Evolutionary conservation across 192 early-diverging fungal species (phyloP).

Genomic region (Entomortierella lignicola): DNA sequence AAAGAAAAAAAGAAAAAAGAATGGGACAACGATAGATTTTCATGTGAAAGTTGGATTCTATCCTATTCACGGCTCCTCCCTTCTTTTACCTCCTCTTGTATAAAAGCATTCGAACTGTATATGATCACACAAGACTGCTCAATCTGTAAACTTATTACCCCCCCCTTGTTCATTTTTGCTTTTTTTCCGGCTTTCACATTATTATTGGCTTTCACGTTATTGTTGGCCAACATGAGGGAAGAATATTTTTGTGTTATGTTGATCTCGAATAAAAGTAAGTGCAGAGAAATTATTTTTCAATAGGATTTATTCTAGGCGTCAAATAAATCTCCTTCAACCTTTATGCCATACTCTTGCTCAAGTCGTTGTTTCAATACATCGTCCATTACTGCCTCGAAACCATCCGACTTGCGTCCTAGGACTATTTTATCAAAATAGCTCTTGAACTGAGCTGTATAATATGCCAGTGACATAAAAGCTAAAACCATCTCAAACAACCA

Average conservation of each 20-base stretch:
- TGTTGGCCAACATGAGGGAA: neutral
- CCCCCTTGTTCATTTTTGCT: neutral
- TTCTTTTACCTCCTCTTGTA: too few species aligned
- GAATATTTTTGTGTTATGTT: neutral
- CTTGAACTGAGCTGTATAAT: constrained; percentile 63
- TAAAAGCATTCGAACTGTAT: neutral
- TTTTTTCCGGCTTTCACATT: too few species aligned
- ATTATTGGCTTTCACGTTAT: too few species aligned
- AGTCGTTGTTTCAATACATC: constrained; percentile 72
- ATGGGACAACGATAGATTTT: neutral
- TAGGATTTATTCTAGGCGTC: constrained; percentile 62
- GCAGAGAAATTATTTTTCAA: neutral
- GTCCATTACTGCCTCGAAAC: constrained; percentile 84
- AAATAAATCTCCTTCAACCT: constrained; percentile 81
- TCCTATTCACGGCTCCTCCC: too few species aligned
- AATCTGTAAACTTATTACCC: neutral
- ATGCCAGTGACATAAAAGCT: constrained; percentile 67
- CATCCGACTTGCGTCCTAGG: constrained; percentile 44
- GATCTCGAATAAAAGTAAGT: neutral
- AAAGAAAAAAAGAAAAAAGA: neutral
- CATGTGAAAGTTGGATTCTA: neutral
- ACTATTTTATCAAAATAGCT: constrained; percentile 55
- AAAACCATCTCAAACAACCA: constrained; percentile 69
- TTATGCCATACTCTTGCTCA: constrained; percentile 82
- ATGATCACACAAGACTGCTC: neutral